Conservation (phyloP, 495 filamentous ascomycete species). For the Aspergillus bertholletiae region DNA sequence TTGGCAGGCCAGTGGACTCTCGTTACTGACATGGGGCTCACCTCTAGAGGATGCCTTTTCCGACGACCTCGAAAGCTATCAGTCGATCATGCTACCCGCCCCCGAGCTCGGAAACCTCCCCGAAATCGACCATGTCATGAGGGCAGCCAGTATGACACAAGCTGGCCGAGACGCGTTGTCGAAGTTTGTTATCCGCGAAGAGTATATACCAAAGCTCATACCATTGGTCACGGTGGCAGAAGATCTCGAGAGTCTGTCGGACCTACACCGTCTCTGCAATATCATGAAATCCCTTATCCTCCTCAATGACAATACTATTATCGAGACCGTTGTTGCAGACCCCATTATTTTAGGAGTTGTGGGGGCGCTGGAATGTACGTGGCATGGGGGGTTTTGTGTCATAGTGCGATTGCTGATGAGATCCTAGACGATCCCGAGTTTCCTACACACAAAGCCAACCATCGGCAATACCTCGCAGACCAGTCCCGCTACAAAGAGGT, state of each 20-base stretch:
- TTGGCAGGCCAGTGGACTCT: not conserved
- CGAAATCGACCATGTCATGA: constrained; percentile 80
- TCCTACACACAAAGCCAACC: constrained; percentile 97
- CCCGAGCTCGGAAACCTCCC: constrained; percentile 74
- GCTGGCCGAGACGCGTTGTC: constrained; percentile 82
- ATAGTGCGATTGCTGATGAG: constrained; percentile 12
- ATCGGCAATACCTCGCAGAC: constrained; percentile 87
- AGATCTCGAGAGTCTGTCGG: constrained; percentile 79
- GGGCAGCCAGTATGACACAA: constrained; percentile 67
- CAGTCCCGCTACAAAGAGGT: constrained; percentile 94
- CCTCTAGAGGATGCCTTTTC: constrained; percentile 79
- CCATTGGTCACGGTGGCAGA: constrained; percentile 83
- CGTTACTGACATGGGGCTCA: constrained; percentile 11
- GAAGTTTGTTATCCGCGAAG: constrained; percentile 77
- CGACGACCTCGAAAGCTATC: constrained; percentile 75
- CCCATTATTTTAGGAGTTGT: constrained; percentile 87
- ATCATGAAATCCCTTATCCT: constrained; percentile 97
- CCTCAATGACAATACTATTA: constrained; percentile 89
- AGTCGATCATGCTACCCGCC: constrained; percentile 68
- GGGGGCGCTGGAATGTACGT: constrained; percentile 86
- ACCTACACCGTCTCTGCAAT: constrained; percentile 89
- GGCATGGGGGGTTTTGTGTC: not conserved
- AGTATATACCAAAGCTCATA: constrained; percentile 85
- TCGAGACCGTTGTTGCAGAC: constrained; percentile 90
- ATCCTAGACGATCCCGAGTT: constrained; percentile 87